Percentiles rank a stretch among this genome's conserved stretches.
These are phyloP conservation scores for Bacidia rubella DNA, from an alignment of 495 filamentous ascomycete species.

Conservation along the genomic window DNA sequence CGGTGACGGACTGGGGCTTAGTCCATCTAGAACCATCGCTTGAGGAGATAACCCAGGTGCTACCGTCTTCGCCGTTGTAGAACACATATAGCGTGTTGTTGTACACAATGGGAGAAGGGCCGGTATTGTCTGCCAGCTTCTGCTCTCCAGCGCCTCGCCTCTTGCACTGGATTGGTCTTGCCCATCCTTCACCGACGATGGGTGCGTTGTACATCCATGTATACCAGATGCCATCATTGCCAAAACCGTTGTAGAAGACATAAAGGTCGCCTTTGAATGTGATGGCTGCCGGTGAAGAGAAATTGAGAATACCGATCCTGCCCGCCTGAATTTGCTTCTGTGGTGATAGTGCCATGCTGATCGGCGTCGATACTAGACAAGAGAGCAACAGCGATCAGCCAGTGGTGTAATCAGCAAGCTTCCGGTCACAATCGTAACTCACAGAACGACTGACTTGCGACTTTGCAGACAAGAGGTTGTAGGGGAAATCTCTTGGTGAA, in stretches of 20 bases:
- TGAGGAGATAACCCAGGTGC: not conserved
- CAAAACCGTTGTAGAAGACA: not conserved
- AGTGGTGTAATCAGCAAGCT: too few relatives aligned
- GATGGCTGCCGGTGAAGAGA: not conserved
- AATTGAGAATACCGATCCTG: not conserved
- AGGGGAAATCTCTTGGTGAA: too few relatives aligned
- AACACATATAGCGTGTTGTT: not conserved
- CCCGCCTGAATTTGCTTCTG: not conserved
- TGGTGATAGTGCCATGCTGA: not conserved
- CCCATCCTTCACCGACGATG: not conserved
- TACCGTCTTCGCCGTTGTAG: not conserved
- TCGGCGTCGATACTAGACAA: too few relatives aligned
- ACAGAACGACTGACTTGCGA: too few relatives aligned
- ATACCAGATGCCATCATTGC: not conserved
- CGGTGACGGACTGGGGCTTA: not conserved
- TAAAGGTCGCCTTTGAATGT: not conserved
- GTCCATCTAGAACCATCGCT: not conserved
- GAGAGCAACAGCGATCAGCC: too few relatives aligned
- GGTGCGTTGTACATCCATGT: not conserved
- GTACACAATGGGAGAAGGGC: not conserved
- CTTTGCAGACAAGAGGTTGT: too few relatives aligned
- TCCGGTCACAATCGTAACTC: too few relatives aligned
- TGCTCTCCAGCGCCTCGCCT: not conserved
- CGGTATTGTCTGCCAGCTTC: not conserved
- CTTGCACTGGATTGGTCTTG: not conserved